Percentiles rank a stretch among this genome's conserved stretches.
Evolutionary conservation across 768 basidiomycete genomes (phyloP).

Genomic region (Gymnopilus dilepis): DNA sequence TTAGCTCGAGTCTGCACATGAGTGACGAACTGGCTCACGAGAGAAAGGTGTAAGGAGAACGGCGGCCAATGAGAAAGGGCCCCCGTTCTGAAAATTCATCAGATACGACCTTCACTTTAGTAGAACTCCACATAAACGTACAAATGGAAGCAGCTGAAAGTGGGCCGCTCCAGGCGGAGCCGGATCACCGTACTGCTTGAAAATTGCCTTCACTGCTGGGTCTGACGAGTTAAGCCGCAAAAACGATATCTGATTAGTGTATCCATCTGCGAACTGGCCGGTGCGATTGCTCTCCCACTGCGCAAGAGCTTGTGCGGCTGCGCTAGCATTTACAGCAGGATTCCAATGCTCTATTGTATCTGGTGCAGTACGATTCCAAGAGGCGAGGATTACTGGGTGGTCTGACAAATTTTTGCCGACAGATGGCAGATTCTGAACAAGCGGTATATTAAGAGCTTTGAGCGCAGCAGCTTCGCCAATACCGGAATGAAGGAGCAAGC

Average conservation of each 20-base stretch:
- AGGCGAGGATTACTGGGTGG: constrained; percentile 32
- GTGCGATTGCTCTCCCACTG: constrained; percentile 29
- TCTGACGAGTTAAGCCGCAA: constrained; percentile 18
- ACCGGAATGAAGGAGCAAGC: constrained; percentile 31
- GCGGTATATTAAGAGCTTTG: constrained; percentile 27
- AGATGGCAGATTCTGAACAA: constrained; percentile 36
- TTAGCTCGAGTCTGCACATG: neutral
- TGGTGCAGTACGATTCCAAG: constrained; percentile 32
- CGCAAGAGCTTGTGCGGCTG: constrained; percentile 26
- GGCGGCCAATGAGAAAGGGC: constrained; percentile 22
- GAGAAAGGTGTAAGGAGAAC: constrained; percentile 36
- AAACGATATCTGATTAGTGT: constrained; percentile 30
- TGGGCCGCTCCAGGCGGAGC: constrained; percentile 30
- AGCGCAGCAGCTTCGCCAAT: constrained; percentile 37
- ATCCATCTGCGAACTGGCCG: constrained; percentile 26
- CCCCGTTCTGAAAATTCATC: constrained; percentile 10
- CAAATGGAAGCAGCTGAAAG: constrained; percentile 18
- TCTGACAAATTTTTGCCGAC: constrained; percentile 45
- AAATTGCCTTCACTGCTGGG: constrained; percentile 24
- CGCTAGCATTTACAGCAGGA: constrained; percentile 22
- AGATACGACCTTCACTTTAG: neutral
- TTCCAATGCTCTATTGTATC: constrained; percentile 30
- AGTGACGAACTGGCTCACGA: constrained; percentile 21
- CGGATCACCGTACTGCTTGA: constrained; percentile 28
- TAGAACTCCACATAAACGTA: neutral